These are phyloP conservation scores for Stagonosporopsis tanaceti DNA, from an alignment of 2,329 filamentous ascomycete species.

Conservation along the genomic window DNA sequence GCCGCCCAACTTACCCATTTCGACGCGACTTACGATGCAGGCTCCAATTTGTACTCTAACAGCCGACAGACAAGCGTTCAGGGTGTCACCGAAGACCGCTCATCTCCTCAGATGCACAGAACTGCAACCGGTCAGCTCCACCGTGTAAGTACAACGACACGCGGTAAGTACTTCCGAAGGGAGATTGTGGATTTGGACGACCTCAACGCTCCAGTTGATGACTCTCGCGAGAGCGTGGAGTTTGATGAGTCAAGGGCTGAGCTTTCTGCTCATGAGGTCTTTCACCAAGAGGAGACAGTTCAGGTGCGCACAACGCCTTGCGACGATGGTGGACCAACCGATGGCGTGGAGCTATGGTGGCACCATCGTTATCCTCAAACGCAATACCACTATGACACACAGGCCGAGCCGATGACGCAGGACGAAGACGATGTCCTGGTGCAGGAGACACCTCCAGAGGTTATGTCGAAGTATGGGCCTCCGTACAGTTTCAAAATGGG, in stretches of 20 bases:
- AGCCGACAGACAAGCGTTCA: neutral
- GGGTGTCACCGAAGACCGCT: neutral
- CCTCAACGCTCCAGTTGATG: neutral
- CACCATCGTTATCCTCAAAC: constrained; percentile 10
- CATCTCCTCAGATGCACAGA: neutral
- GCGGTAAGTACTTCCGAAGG: constrained; percentile 9
- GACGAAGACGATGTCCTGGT: constrained; percentile 3
- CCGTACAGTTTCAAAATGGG: neutral
- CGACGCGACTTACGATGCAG: neutral
- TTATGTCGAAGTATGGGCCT: neutral
- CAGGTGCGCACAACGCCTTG: constrained; percentile 6
- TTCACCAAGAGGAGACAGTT: neutral
- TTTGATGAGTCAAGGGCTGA: neutral
- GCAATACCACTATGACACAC: constrained; percentile 13
- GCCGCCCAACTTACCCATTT: neutral
- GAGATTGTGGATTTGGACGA: constrained; percentile 14
- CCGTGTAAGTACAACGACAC: constrained; percentile 10
- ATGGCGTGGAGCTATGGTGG: constrained; percentile 6
- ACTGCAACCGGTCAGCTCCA: constrained; percentile 1
- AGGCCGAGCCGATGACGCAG: constrained; percentile 2
- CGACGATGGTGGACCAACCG: neutral
- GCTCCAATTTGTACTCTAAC: neutral
- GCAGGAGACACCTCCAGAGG: constrained; percentile 15
- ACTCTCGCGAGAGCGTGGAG: neutral
- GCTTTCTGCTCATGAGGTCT: no score